Evolutionary conservation across 768 basidiomycete genomes (phyloP), one percentile per base, ranked within the genome.

Genomic region (Russula sp.): DNA sequence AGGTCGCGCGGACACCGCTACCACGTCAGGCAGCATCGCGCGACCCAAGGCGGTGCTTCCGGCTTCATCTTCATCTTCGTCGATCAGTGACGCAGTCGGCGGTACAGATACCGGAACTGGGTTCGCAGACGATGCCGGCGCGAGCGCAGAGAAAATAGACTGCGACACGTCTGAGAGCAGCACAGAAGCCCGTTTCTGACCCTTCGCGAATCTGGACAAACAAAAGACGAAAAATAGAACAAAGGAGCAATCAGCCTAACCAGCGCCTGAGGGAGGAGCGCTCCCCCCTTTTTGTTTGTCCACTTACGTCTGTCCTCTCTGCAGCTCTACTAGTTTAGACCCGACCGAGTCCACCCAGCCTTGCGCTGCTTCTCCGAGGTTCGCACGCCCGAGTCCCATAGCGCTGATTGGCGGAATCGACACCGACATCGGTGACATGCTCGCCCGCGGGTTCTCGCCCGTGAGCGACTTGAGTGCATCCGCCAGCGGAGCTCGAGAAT

Each of bases 151-250:
- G 10, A 77, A 77, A 39, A 85, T 75, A 43, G 80, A 77, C 63
- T 79, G 78, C 6, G 85, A 84, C 20, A 88, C 80, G 69, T 88
- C 87, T 0, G 84, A 80, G 56, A 89, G 69, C 35, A 89, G 76
- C 1, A 81, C 65, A 0, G 87, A 86, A 0, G 87, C 87, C 22
- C 86, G 83, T 72, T 86, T 87, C 61, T 85, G 85, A 67, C 75
- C 78, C 66, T 84, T 87, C 18, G 82, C 75, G 68, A 88, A 80
- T n/a, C 87, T 89, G 63, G 34, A 59, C 50, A 52, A 43, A 52
- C 42, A 25, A 52, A 7, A 35, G 36, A 38, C 16, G 32, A 39
- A 57, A 57, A 29, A 13, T 4, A 38, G 35, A n/a, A 29, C 8
- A 25, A 20, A 32, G 13, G 35, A 20, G 35, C 13, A 36, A n/a